Conservation (phyloP, 345 rosid species). For the Moringa oleifera region DNA sequence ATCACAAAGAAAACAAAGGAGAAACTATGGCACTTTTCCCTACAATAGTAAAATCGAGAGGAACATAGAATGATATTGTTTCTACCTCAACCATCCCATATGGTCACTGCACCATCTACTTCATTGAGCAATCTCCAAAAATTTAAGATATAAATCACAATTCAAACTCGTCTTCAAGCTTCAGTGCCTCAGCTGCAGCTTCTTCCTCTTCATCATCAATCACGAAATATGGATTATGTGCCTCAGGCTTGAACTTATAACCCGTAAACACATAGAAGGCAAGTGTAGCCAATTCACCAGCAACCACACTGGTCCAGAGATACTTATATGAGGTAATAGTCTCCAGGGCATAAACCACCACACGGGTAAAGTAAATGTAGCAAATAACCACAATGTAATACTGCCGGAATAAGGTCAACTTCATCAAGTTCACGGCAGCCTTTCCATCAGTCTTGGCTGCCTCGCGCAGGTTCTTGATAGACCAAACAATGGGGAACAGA, state of each 20-base stretch:
- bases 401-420: conserved; percentile 87
- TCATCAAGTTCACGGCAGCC: conserved; percentile 91
- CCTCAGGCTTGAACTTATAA: conserved; percentile 87
- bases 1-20: conserved; percentile 5
- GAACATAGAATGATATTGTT: conserved; percentile 9
- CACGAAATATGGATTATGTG: conserved; percentile 87
- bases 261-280: conserved; percentile 90
- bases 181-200: conserved; percentile 90
- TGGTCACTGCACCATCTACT: conserved; percentile 9
- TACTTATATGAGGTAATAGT: conserved; percentile 89
- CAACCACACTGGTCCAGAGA: conserved; percentile 87
- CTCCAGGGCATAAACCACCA: conserved; percentile 81
- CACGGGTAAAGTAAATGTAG: conserved; percentile 91
- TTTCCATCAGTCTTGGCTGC: conserved; percentile 93
- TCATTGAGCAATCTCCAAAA: conserved; percentile 8
- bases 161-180: conserved; percentile 98
- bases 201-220: conserved; percentile 97
- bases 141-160: conserved; percentile 30
- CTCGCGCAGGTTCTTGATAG: conserved; percentile 90
- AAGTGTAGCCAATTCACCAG: conserved; percentile 78
- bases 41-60: not conserved
- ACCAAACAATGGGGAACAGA: conserved; percentile 94
- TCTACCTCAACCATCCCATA: conserved; percentile 25
- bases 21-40: not conserved
- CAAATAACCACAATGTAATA: conserved; percentile 94